These are phyloP conservation scores for Hypoxylon trugodes DNA, from an alignment of 495 filamentous ascomycete genomes.

Conservation along the genomic window DNA sequence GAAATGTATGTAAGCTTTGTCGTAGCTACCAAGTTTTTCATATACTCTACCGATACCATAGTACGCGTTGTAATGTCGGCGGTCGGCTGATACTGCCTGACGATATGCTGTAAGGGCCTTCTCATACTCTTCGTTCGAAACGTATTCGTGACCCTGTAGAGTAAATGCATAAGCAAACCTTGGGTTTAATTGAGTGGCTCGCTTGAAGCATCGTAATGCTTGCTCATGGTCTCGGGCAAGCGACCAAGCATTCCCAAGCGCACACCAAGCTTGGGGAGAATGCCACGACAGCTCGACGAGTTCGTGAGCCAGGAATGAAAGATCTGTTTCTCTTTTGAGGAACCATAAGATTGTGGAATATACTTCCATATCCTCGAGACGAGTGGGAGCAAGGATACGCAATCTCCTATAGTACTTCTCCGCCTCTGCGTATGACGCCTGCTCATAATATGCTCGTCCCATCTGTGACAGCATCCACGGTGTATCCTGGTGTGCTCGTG, in stretches of 20 bases:
- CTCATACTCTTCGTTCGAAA: constrained; percentile 97
- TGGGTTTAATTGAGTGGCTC: constrained; percentile 88
- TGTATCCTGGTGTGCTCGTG: constrained; percentile 82
- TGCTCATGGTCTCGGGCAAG: constrained; percentile 95
- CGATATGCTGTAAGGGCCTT: constrained; percentile 89
- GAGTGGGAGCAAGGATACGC: constrained; percentile 76
- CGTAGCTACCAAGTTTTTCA: constrained; percentile 93
- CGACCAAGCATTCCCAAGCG: constrained; percentile 92
- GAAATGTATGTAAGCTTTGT: constrained; percentile 90
- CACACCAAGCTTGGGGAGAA: constrained; percentile 95
- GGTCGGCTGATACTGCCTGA: constrained; percentile 81
- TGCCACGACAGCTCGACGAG: constrained; percentile 84
- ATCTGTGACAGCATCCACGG: constrained; percentile 95
- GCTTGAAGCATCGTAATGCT: constrained; percentile 92
- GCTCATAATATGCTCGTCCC: constrained; percentile 88
- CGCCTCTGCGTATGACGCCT: constrained; percentile 81
- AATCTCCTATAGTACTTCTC: constrained; percentile 84
- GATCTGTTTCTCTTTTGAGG: constrained; percentile 86
- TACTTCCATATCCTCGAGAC: constrained; percentile 93
- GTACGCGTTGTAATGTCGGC: constrained; percentile 94
- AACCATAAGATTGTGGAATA: constrained; percentile 99
- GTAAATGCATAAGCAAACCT: constrained; percentile 96
- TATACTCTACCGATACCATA: constrained; percentile 94
- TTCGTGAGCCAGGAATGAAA: constrained; percentile 91
- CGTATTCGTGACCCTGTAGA: constrained; percentile 93